Conservation (phyloP, 2,329 filamentous ascomycete genomes). For the Bipolaris victoriae region DNA sequence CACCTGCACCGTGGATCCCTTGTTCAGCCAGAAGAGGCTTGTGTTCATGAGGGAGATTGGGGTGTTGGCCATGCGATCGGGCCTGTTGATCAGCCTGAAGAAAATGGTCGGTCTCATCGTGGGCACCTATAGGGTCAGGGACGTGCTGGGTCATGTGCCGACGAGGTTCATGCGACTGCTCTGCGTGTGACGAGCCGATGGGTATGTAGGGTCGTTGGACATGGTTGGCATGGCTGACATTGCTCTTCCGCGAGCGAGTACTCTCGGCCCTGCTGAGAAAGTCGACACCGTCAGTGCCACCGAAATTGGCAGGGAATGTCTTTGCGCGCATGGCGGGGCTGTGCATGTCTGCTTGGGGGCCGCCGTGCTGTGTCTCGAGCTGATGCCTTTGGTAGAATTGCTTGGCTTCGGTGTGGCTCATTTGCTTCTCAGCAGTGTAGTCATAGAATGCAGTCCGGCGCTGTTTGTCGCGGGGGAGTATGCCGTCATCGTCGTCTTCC, state of each 20-base stretch:
- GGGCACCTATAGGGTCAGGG: constrained; percentile 18
- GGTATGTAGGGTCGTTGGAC: constrained; percentile 35
- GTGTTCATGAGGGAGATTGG: constrained; percentile 60
- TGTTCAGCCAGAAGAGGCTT: constrained; percentile 62
- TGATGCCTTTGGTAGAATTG: constrained; percentile 93
- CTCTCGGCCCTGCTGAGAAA: constrained; percentile 50
- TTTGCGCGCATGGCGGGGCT: constrained; percentile 54
- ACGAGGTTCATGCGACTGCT: constrained; percentile 37
- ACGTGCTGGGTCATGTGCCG: constrained; percentile 25
- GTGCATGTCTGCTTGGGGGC: constrained; percentile 47
- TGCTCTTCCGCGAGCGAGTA: constrained; percentile 52
- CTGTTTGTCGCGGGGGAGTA: constrained; percentile 60
- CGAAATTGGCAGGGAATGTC: constrained; percentile 52
- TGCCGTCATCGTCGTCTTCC: constrained; percentile 38
- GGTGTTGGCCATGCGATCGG: constrained; percentile 58
- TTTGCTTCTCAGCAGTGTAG: constrained; percentile 88
- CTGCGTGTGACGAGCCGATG: constrained; percentile 38
- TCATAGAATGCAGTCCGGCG: constrained; percentile 88
- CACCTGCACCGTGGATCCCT: constrained; percentile 64
- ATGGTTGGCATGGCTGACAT: constrained; percentile 38
- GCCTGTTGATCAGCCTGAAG: constrained; percentile 57
- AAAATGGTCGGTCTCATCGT: constrained; percentile 37
- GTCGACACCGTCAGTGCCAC: constrained; percentile 44
- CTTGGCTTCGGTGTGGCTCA: constrained; percentile 93
- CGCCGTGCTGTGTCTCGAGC: constrained; percentile 60